A percentile compares a stretch with the other conserved stretches of the same genome.
phyloP scores from a whole-genome alignment of 73 alveolate genomes.

The Tetrahymena elliotti region DNA sequence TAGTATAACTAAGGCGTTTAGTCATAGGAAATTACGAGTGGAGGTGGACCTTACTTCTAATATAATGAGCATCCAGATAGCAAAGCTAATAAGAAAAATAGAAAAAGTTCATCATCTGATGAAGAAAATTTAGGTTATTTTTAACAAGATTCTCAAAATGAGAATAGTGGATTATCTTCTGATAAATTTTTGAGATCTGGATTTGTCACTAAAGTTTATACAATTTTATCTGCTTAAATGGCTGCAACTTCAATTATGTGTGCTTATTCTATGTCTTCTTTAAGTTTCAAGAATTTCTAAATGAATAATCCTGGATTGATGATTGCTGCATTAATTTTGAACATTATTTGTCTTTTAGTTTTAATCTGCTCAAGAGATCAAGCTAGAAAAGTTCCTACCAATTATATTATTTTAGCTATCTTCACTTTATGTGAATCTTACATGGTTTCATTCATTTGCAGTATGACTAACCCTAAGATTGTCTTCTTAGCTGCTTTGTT shows the following conservation, averaged over 20 bases:
- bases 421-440: conserved; percentile 88
- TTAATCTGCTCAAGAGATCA: conserved; percentile 42
- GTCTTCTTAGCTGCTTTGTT: conserved; percentile 82
- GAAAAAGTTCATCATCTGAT: not conserved
- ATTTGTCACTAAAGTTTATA: conserved; percentile 14
- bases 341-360: conserved; percentile 44
- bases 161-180: not conserved
- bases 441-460: conserved; percentile 72
- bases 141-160: not conserved
- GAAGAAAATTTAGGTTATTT: not conserved
- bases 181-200: not conserved
- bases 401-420: conserved; percentile 66
- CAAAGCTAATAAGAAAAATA: not conserved
- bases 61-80: not conserved
- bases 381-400: conserved; percentile 81
- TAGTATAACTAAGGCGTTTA: not conserved
- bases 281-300: not conserved
- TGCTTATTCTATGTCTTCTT: not conserved
- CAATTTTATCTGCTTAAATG: conserved; percentile 19
- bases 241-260: conserved; percentile 6
- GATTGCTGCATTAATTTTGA: conserved; percentile 2
- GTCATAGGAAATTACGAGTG: not conserved
- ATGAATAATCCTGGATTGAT: not conserved
- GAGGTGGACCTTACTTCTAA: not conserved
- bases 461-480: conserved; percentile 19